These are phyloP conservation scores for Gnomoniopsis smithogilvyi DNA, from an alignment of 2,329 filamentous ascomycete genomes.

Conservation along the genomic window DNA sequence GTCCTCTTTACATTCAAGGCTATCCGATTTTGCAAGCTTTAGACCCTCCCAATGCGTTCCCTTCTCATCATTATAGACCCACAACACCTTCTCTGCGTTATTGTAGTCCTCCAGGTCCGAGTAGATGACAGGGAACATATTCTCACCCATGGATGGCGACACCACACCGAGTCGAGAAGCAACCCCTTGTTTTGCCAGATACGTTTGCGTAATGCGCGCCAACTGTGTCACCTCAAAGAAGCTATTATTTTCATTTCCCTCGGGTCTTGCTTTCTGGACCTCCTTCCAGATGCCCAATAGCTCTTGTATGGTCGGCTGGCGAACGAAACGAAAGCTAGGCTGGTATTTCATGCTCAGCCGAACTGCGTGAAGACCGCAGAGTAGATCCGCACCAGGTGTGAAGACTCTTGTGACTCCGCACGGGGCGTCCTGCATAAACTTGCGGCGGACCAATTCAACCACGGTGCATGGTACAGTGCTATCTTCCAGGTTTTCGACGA, in stretches of 20 bases:
- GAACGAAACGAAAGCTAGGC: neutral
- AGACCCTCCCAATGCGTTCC: neutral
- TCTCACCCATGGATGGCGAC: neutral
- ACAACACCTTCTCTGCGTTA: neutral
- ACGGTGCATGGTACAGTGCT: neutral
- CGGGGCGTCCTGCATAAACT: neutral
- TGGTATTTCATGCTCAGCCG: neutral
- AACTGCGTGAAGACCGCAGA: neutral
- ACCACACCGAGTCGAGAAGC: neutral
- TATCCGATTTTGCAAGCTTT: too few relatives aligned
- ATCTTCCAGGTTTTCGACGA: neutral
- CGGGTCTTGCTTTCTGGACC: neutral
- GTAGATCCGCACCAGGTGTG: neutral
- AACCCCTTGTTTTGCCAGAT: neutral
- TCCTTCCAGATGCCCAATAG: neutral
- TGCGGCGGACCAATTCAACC: neutral
- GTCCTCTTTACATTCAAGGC: too few relatives aligned
- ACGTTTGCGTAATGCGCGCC: neutral
- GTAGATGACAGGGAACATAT: neutral
- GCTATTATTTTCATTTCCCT: neutral
- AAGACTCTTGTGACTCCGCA: neutral
- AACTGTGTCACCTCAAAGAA: neutral
- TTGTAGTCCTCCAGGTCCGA: neutral
- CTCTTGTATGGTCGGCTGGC: neutral
- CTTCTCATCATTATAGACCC: neutral